Conservation (phyloP, 257 asterid species). For the Echites panduratus region DNA sequence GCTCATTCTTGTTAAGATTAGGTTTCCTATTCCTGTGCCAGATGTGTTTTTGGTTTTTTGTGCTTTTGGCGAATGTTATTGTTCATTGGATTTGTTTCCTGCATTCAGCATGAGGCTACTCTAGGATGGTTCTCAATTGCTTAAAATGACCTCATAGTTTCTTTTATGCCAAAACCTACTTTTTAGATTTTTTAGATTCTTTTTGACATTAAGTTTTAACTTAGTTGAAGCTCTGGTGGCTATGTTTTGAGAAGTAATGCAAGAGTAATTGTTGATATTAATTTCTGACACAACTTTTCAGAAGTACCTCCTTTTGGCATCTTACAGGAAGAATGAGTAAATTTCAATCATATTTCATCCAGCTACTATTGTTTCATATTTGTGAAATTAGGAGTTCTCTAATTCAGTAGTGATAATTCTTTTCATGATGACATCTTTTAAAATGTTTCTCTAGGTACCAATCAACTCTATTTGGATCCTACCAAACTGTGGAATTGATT, state of each 20-base stretch:
- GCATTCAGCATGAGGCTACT: neutral
- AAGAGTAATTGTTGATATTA: neutral
- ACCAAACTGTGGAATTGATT: constrained; percentile 83
- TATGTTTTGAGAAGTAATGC: neutral
- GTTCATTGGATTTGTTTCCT: neutral
- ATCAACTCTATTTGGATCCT: constrained; percentile 87
- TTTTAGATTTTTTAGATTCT: neutral
- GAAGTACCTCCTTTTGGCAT: neutral
- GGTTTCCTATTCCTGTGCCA: too few species aligned
- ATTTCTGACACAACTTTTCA: neutral
- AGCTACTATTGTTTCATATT: neutral
- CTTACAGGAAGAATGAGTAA: neutral
- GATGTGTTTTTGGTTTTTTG: neutral
- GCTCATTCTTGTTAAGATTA: neutral
- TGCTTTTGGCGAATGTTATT: neutral
- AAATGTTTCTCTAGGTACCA: constrained; percentile 59
- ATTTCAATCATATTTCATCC: neutral
- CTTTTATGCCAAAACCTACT: neutral
- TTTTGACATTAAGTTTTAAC: neutral
- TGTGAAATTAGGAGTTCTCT: neutral
- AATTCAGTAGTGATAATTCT: neutral
- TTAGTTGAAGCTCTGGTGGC: neutral
- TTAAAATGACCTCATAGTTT: neutral
- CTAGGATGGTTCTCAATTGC: neutral
- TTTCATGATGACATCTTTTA: constrained; percentile 3